Evolutionary conservation across 1,284 basidiomycete species (phyloP).

Genomic region (Flammula alnicola): DNA sequence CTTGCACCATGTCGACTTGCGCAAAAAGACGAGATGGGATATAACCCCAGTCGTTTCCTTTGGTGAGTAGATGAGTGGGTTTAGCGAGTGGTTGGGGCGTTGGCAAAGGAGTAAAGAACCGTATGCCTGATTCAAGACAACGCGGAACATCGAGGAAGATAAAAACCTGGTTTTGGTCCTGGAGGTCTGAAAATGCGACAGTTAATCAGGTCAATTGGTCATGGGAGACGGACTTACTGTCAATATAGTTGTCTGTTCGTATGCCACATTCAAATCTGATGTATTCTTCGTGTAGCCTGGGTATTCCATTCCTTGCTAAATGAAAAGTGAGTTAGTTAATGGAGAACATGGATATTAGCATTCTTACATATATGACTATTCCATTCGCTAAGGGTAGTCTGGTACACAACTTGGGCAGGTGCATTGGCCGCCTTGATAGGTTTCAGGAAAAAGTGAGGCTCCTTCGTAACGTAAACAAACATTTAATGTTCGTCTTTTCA

Average conservation of each 20-base stretch:
- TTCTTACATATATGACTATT: constrained; percentile 19
- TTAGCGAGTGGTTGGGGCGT: constrained; percentile 10
- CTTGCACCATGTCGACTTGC: constrained; percentile 11
- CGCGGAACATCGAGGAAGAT: constrained; percentile 20
- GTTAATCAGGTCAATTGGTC: neutral
- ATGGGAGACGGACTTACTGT: constrained; percentile 1
- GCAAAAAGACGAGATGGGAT: constrained; percentile 21
- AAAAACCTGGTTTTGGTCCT: constrained; percentile 20
- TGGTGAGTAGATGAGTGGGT: constrained; percentile 19
- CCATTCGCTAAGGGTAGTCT: constrained; percentile 22
- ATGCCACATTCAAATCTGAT: constrained; percentile 19
- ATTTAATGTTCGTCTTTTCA: constrained; percentile 7
- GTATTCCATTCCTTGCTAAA: constrained; percentile 21
- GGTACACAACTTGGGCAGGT: constrained; percentile 17
- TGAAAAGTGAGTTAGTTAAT: neutral
- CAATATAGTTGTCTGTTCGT: constrained; percentile 13
- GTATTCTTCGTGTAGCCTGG: constrained; percentile 18
- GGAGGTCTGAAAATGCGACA: constrained; percentile 1
- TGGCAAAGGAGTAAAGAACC: constrained; percentile 19
- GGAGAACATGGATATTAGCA: neutral
- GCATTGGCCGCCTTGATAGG: constrained; percentile 10
- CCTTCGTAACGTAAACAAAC: too few species aligned
- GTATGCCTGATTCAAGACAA: constrained; percentile 18
- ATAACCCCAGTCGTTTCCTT: constrained; percentile 21
- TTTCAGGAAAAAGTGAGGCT: constrained; percentile 14